Base-by-base conservation (phyloP, 1,139 yeast genomes). In the Sugiyamaella sp. region DNA sequence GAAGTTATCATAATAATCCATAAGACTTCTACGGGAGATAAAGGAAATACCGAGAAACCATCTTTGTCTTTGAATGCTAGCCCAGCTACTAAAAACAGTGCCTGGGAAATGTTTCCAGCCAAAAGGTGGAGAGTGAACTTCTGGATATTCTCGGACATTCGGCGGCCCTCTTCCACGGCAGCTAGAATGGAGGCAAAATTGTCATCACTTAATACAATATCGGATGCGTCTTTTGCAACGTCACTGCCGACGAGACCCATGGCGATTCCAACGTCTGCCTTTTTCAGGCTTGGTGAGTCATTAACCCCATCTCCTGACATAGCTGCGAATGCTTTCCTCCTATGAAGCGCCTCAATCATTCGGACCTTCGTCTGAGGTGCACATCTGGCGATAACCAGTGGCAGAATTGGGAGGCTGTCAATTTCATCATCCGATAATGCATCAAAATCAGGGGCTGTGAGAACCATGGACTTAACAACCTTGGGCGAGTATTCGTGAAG, bases 241-340 rank as follows among this genome's bases (percentile, higher is more conserved):
- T 86, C 93, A 10, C 89, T 84, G 10, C 91, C 93, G 59, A 85
- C 82, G 65, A 84, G 77, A 48, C 93, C 93, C 93, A 86, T 86
- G n/a, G 91, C 89, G 67, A 86, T 86, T 62, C 95, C 95, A 54
- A 87, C 89, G 70, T 87, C 93, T 1, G 95, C 88, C 59, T 80
- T 83, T 67, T 86, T 86, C 69, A 87, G 76, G 3, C 89, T 82
- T 17, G 95, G 95, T 2, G 93, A 86, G 68, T 87, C 95, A 67
- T 87, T 87, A 50, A 86, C 91, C 62, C 95, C 95, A 69, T 86
- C 95, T 62, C 95, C 95, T 40, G 95, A 86, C 95, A 86, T 87
- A 32, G 93, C 95, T 60, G 85, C 83, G 65, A 82, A 85, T 60
- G 81, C 82, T 17, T 76, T 70, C 57, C 91, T 79, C 60, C 95